A percentile compares a stretch with the other conserved stretches of the same genome.
Evolutionary conservation across 371 early-diverging fungal genomes (phyloP).

Genomic region (Mucor irregularis): DNA sequence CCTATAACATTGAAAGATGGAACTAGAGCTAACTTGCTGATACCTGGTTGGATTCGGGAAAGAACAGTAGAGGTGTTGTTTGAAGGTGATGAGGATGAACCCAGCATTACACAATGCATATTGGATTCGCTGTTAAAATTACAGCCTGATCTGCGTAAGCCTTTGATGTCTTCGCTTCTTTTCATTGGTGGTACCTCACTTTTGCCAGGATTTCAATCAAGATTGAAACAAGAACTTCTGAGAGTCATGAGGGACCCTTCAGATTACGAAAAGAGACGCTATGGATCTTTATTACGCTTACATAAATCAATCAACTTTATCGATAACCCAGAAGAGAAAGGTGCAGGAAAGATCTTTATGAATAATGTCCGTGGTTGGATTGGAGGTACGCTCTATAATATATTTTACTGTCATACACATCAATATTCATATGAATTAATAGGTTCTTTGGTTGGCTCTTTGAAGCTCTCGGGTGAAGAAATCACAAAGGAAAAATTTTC

Average conservation of each 20-base stretch:
- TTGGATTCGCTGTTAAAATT: conserved; percentile 63
- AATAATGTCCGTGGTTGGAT: conserved; percentile 75
- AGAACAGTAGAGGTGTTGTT: conserved; percentile 81
- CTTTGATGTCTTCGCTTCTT: conserved; percentile 64
- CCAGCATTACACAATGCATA: conserved; percentile 59
- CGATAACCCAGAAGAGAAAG: conserved; percentile 39
- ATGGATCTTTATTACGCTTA: conserved; percentile 27
- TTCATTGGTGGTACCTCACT: conserved; percentile 81
- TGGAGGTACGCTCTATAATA: conserved; percentile 64
- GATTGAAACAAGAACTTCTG: conserved; percentile 66
- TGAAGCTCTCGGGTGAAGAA: conserved; percentile 71
- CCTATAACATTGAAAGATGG: conserved; percentile 48
- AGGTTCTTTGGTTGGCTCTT: conserved; percentile 73
- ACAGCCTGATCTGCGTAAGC: conserved; percentile 76
- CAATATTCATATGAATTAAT: neutral
- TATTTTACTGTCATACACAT: neutral
- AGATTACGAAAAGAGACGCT: conserved; percentile 41
- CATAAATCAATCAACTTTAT: conserved; percentile 36
- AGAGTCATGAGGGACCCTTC: conserved; percentile 46
- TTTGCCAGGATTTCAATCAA: conserved; percentile 71
- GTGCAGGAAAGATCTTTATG: conserved; percentile 64
- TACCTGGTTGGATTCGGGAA: conserved; percentile 91
- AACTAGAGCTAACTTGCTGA: conserved; percentile 50
- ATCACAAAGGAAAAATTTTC: conserved; percentile 61
- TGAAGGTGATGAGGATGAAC: conserved; percentile 77